Percentiles rank a stretch among this genome's conserved stretches.
These are phyloP conservation scores for Aspergillus tubingensis DNA, from an alignment of 2,329 filamentous ascomycete genomes.

Conservation along the genomic window DNA sequence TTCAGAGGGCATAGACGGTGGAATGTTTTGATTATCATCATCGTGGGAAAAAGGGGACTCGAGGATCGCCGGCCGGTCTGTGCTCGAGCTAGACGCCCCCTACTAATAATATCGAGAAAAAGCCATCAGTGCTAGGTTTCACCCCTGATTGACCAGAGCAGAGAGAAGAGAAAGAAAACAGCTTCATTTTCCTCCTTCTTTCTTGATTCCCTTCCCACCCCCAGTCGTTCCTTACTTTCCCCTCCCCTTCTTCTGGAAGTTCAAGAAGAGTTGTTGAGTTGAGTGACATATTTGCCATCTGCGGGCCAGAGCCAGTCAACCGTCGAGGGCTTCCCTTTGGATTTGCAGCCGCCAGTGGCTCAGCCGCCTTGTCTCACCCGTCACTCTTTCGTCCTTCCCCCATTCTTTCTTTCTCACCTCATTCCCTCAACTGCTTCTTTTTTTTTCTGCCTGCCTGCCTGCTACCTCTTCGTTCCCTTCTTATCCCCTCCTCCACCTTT, in stretches of 20 bases:
- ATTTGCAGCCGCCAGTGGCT: conserved; percentile 11
- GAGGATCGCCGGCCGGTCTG: conserved; percentile 23
- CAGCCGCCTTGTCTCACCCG: conserved; percentile 17
- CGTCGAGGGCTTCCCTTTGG: neutral
- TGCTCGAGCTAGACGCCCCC: conserved; percentile 16
- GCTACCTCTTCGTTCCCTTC: neutral
- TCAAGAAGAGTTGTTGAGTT: neutral
- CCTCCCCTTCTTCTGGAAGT: neutral
- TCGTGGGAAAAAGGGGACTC: conserved; percentile 18
- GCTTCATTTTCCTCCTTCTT: neutral
- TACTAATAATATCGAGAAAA: conserved; percentile 13
- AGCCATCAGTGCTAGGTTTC: neutral
- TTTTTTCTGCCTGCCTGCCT: neutral
- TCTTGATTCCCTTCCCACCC: neutral
- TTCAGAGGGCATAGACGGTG: conserved; percentile 1
- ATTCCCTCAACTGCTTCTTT: neutral
- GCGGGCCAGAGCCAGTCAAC: conserved; percentile 3
- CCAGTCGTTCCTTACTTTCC: neutral
- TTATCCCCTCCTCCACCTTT: neutral
- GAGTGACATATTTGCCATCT: neutral
- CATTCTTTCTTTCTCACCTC: conserved; percentile 2
- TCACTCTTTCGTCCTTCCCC: conserved; percentile 12
- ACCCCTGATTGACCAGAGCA: conserved; percentile 2
- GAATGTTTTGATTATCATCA: conserved; percentile 7
- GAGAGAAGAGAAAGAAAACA: neutral